Percentiles rank a stretch among this genome's conserved stretches.
These are phyloP conservation scores for Fusarium nisikadoi DNA, from an alignment of 2,329 filamentous ascomycete species.

Conservation along the genomic window DNA sequence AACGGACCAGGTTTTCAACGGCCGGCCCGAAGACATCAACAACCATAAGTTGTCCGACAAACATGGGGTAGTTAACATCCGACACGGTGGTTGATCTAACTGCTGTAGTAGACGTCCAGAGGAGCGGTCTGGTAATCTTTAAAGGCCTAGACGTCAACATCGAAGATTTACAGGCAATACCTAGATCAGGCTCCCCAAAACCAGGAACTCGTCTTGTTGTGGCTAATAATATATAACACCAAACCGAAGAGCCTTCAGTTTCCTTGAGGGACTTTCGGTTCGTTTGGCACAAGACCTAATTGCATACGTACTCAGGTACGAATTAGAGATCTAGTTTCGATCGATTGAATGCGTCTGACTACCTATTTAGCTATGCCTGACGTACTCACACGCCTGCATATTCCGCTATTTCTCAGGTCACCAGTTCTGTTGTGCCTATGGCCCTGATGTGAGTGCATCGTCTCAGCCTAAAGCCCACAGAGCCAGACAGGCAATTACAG, in stretches of 20 bases:
- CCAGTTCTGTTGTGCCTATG: constrained; percentile 22
- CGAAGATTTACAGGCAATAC: constrained; percentile 2
- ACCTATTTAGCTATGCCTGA: constrained; percentile 11
- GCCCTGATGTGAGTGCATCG: constrained; percentile 8
- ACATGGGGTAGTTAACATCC: constrained; percentile 17
- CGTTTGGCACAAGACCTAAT: constrained; percentile 20
- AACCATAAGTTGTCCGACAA: constrained; percentile 26
- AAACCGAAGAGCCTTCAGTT: constrained; percentile 31
- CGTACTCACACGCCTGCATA: neutral
- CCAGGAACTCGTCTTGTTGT: constrained; percentile 16
- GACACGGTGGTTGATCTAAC: neutral
- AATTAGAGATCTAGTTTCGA: constrained; percentile 12
- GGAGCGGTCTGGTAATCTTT: constrained; percentile 7
- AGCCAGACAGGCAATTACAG: constrained; percentile 24
- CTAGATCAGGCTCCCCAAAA: constrained; percentile 4
- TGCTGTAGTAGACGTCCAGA: neutral
- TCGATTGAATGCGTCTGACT: constrained; percentile 2
- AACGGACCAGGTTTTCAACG: constrained; percentile 9
- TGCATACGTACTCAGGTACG: constrained; percentile 26
- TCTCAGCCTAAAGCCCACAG: constrained; percentile 28
- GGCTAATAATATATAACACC: constrained; percentile 8
- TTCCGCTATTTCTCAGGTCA: constrained; percentile 31
- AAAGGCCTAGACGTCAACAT: constrained; percentile 5
- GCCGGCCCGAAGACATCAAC: constrained; percentile 27
- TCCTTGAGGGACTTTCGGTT: constrained; percentile 9